Evolutionary conservation across 352 stramenopile genomes (phyloP), one percentile per base, ranked within the genome.

Genomic region (Globisporangium megalacanthum): DNA sequence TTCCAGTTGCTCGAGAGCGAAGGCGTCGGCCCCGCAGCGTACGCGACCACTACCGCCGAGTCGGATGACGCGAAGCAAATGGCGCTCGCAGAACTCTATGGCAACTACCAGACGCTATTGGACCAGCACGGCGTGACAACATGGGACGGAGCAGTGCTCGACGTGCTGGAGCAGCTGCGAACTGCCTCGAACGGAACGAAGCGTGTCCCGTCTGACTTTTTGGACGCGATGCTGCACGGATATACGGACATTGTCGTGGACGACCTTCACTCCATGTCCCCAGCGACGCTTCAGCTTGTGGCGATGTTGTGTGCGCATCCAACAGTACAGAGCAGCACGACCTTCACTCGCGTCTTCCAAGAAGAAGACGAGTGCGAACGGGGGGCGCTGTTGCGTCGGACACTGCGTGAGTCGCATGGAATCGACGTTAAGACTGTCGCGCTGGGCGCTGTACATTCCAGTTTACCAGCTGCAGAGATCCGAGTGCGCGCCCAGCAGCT

Each of bases 171-270:
- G 49, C 45, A 49, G 44, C 44, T 10, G 9, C 11, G n/a, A 19
- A 10, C 11, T 20, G n/a, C 53, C 13, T 45, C 55, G 6, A 39
- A 46, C 42, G n/a, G 48, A 3, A 70, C 36, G 33, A 4, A 64
- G 44, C 29, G 65, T 6, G 49, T 9, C 17, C 35, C 48, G 15
- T 25, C 53, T 17, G 68, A 74, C 17, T 89, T 87, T 52, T 65
- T 59, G 17, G 59, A 68, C 14, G 56, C 67, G 6, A 37, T 80
- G 13, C 14, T 86, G 44, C 62, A 53, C 19, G 67, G 70, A 6
- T 86, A 75, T 51, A 89, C 76, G 31, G 77, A 89, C 31, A 60
- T 94, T 8, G 68, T 92, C 22, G 61, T 92, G 22, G 83, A 92
- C 41, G 79, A 92, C 42, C 48, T 91, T 0, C 69, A 92, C 33